Evolutionary conservation across 352 stramenopile species (phyloP).

Genomic region (Globisporangium viniferum): DNA sequence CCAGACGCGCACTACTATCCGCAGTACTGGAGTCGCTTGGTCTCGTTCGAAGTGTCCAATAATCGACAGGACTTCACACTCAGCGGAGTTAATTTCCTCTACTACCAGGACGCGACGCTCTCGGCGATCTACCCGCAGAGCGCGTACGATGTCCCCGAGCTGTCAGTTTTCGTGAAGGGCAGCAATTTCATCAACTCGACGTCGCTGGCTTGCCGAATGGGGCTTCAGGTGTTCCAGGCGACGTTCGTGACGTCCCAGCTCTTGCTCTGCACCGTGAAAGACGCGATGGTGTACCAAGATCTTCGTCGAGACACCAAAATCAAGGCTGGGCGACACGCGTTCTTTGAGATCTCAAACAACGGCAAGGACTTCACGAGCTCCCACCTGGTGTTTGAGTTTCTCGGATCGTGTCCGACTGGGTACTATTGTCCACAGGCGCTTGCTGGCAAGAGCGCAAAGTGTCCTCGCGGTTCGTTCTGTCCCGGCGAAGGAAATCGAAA

Average conservation of each 20-base stretch:
- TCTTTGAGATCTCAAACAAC: conserved; percentile 95
- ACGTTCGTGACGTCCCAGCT: conserved; percentile 87
- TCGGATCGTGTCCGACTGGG: conserved; percentile 80
- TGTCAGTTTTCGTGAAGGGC: conserved; percentile 70
- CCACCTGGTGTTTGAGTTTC: conserved; percentile 67
- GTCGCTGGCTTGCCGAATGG: conserved; percentile 85
- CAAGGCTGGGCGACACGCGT: conserved; percentile 26
- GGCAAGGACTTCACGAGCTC: conserved; percentile 90
- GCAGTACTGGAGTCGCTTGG: conserved; percentile 82
- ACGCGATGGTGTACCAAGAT: conserved; percentile 38
- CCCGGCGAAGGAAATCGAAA: conserved; percentile 79
- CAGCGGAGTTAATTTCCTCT: conserved; percentile 90
- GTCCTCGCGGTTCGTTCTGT: conserved; percentile 78
- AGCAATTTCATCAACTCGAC: conserved; percentile 93
- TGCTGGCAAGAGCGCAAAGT: conserved; percentile 38
- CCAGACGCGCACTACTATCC: conserved; percentile 84
- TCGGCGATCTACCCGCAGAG: conserved; percentile 51
- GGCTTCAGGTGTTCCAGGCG: conserved; percentile 64
- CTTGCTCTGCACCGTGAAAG: conserved; percentile 86
- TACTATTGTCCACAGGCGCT: conserved; percentile 83
- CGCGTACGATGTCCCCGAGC: conserved; percentile 39
- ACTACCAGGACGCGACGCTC: conserved; percentile 86
- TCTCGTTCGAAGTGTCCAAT: conserved; percentile 93
- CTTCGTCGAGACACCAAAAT: conserved; percentile 18
- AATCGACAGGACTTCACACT: conserved; percentile 95